Evolutionary conservation across 495 filamentous ascomycete genomes (phyloP), one percentile per base, ranked within the genome.

Genomic region (Penicillium cinerascens): DNA sequence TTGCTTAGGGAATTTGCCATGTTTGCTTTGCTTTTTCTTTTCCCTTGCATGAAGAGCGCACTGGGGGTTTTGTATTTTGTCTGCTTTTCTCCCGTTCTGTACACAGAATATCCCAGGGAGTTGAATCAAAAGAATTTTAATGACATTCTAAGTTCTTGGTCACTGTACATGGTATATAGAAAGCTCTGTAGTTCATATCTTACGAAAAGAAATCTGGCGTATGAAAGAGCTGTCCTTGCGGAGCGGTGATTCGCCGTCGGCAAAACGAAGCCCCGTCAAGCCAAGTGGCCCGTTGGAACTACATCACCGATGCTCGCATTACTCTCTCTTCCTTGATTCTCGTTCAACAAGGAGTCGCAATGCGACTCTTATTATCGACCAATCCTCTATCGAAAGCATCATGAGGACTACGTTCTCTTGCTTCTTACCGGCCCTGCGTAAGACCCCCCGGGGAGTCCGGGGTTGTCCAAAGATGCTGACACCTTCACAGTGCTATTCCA

Each of bases 251-350:
- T 59, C 42, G 59, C 56, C 52, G 13, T 68, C 67, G 70, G 70
- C 54, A 60, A 65, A 75, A 75, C 66, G 61, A 72, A 71, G 54
- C 67, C 69, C 70, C 68, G 72, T 68, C 58, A 60, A 63, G 70
- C 66, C 72, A 75, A 68, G 72, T 75, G 72, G 70, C 72, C 70
- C 60, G 62, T 68, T 62, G 49, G 48, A 51, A 60, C 54, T 51
- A 59, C 55, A 59, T 65, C 56, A 65, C 52, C 37, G 16, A 46
- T 47, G 38, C 47, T 42, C 29, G 37, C 27, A 41, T n/a, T n/a
- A n/a, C n/a, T n/a, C n/a, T n/a, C n/a, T n/a, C 29, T 13, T 40
- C 42, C 17, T 16, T 39, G 36, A 25, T 41, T 44, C 47, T 17
- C 21, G 27, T 47, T 25, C 36, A 36, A 29, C 4, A 38, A 44